A percentile compares a stretch with the other conserved stretches of the same genome.
phyloP scores from a whole-genome alignment of 495 filamentous ascomycete genomes.

The Xylaria grammica region DNA sequence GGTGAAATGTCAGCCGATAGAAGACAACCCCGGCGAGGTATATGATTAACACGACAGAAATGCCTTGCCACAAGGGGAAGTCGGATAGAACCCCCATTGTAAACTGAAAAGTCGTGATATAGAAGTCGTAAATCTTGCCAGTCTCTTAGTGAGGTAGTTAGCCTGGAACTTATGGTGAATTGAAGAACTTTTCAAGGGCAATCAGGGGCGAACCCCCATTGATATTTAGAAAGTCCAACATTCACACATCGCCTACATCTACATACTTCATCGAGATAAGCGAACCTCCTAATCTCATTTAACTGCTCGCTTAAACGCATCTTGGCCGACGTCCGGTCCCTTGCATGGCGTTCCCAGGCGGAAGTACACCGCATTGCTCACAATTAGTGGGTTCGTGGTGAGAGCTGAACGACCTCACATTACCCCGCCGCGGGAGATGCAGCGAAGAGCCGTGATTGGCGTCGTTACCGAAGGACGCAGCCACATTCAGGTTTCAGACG shows the following conservation, averaged over 20 bases:
- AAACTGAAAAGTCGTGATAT: background rate
- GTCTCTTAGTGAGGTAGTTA: background rate
- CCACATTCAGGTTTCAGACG: background rate
- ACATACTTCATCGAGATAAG: background rate
- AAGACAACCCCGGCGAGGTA: constrained; percentile 23
- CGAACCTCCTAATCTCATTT: background rate
- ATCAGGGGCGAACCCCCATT: background rate
- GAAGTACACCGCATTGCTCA: background rate
- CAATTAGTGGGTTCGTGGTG: background rate
- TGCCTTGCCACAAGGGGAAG: background rate
- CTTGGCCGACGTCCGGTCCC: background rate
- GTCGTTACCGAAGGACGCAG: background rate
- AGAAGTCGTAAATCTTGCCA: background rate
- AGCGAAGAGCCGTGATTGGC: background rate
- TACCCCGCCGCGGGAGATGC: background rate
- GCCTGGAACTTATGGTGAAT: background rate
- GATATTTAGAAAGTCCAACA: background rate
- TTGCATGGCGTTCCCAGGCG: background rate
- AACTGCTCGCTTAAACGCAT: background rate
- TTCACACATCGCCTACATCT: background rate
- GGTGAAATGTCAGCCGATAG: constrained; percentile 46
- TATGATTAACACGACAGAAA: background rate
- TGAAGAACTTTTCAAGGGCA: background rate
- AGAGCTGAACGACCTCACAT: background rate
- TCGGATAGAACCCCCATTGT: background rate